Conservation (phyloP, 352 stramenopile genomes). For the Lagenidium giganteum region DNA sequence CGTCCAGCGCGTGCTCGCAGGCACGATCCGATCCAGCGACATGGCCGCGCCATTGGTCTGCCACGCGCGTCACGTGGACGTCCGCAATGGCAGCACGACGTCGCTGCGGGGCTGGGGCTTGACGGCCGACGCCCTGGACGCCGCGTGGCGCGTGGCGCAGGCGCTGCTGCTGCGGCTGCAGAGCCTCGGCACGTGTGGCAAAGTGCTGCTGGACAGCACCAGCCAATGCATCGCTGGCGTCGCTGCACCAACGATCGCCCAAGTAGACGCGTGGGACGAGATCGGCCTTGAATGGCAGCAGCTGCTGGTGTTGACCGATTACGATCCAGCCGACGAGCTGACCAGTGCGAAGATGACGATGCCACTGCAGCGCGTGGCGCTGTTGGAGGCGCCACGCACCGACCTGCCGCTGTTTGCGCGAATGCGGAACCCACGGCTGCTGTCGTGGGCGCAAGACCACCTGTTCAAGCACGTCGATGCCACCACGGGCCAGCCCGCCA, state of each 20-base stretch:
- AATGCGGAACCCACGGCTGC: slow-evolving; percentile 27
- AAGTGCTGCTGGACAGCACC: slow-evolving; percentile 16
- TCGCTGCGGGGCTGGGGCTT: too few species aligned
- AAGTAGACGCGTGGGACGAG: slow-evolving; percentile 2
- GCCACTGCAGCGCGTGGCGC: slow-evolving; percentile 12
- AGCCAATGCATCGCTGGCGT: slow-evolving; percentile 16
- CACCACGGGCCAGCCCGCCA: slow-evolving; percentile 13
- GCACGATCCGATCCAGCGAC: too few species aligned
- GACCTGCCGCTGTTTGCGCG: neutral
- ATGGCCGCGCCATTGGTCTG: too few species aligned
- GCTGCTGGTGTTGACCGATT: neutral
- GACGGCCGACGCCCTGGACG: slow-evolving; percentile 27
- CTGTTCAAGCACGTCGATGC: slow-evolving; percentile 17
- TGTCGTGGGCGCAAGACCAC: slow-evolving; percentile 30
- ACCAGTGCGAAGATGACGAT: slow-evolving; percentile 1
- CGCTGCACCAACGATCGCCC: slow-evolving; percentile 11
- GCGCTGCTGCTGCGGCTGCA: slow-evolving; percentile 32
- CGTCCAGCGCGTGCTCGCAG: too few species aligned
- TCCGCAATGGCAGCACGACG: too few species aligned
- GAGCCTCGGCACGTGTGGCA: slow-evolving; percentile 32
- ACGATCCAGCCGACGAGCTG: neutral
- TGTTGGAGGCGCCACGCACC: neutral
- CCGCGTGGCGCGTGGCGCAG: slow-evolving; percentile 38
- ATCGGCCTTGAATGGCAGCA: slow-evolving; percentile 1
- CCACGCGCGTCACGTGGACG: too few species aligned